Base-by-base conservation (phyloP, 306 rosid genomes). In the Arachis stenosperma region DNA sequence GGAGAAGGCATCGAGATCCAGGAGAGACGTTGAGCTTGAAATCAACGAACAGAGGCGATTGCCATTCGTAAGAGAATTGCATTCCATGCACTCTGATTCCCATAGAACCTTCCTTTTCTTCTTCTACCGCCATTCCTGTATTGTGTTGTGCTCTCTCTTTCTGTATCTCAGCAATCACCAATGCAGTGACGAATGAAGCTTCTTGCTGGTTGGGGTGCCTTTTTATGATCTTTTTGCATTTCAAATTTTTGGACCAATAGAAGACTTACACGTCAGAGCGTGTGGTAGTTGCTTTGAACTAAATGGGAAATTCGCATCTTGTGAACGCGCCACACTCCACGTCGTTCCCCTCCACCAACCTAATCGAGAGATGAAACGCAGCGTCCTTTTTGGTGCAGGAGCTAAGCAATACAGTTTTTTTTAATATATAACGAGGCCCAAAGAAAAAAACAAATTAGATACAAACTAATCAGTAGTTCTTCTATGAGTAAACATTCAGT, bases 1-100 rank as follows among this genome's bases (percentile, higher is more conserved):
- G 77, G 46, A 94, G 92, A 63, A 94, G 96, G 85, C 98, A 94
- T 7, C 98, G 95, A 11, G 97, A 91, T 85, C 98, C 97, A 2
- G 95, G 86, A 36, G 81, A 37, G 67, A 94, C 74, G 40, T 80
- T n/a, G 68, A 91, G 96, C 81, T 69, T 77, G 81, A 91, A 94
- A 13, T 94, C 91, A 64, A 69, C 67, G 73, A 91, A 94, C 53
- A 94, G 85, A 2, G 97, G 94, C 0, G 94, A 74, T 56, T 85
- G 89, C 7, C 43, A 65, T 4, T 9, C 46, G 83, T 94, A 94
- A 5, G 86, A 61, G 79, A 91, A 94, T 75, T 91, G 97, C 97
- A 94, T 86, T 44, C 84, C 97, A 0, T 40, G 69, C 39, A 91
- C 93, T 71, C 61, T 79, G 71, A 94, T 89, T 53, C 95, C 83